Base-by-base conservation (phyloP, 1,139 yeast genomes). In the Petasospora fabianii region DNA sequence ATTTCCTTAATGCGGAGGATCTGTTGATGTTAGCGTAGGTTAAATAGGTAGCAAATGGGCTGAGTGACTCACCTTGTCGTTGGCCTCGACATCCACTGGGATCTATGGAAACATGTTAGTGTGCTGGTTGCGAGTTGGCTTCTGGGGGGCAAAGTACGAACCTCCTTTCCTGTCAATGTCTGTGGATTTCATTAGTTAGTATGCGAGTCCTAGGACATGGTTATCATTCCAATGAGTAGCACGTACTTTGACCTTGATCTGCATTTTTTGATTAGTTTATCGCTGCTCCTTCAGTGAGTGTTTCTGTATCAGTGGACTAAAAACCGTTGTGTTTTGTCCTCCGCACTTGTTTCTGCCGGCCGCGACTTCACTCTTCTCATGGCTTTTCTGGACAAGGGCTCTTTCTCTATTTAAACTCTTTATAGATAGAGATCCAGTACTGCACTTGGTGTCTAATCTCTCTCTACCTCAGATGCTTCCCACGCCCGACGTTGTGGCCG, bases 1-100 rank as follows among this genome's bases (percentile, higher is more conserved):
- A 85, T 77, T 61, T 92, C 97, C 65, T 92, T 92, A 65, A 92
- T 80, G 38, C 86, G 77, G 50, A 81, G 77, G 46, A 90, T 82
- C 69, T 68, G 53, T 13, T 2, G 15, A 13, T 24, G 36, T 28
- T 27, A 20, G 32, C 20, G 6, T n/a, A n/a, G 22, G 9, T 5
- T 10, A 19, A 18, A 8, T 24, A 10, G 14, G 5, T 11, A 12
- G 21, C 9, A 22, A 14, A 18, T 30, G 9, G 6, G 13, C n/a
- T 3, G 2, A 17, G 5, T 3, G 27, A 61, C 72, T 42, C 53
- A 73, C 77, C 58, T 73, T 78, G 57, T 87, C 95, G 9, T 75
- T 61, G 35, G 87, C 80, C 53, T 84, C 92, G 36, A 87, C 77
- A 51, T 84, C 90, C 42, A 87, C 79, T 45, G 85, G 79, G 58